Percentiles rank a stretch among this genome's conserved stretches.
Evolutionary conservation across 805 yeast species (phyloP).

Genomic region (Spathaspora girioi): DNA sequence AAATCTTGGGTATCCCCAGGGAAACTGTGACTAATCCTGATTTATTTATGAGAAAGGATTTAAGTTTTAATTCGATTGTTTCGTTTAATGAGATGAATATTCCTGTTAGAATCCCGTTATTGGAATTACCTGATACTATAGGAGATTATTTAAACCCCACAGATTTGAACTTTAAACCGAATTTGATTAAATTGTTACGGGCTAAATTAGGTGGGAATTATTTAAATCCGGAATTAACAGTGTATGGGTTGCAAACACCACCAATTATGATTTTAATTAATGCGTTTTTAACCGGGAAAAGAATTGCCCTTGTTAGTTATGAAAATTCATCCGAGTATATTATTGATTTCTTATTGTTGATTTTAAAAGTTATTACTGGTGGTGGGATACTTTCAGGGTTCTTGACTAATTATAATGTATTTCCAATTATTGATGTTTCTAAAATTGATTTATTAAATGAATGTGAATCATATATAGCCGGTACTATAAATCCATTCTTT

Average conservation of each 20-base stretch:
- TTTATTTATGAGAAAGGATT: conserved; percentile 40
- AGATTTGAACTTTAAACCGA: conserved; percentile 39
- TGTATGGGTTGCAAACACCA: conserved; percentile 53
- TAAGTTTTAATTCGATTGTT: conserved; percentile 38
- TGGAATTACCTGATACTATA: conserved; percentile 37
- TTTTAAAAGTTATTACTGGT: conserved; percentile 39
- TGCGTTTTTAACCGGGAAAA: conserved; percentile 37
- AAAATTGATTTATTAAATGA: conserved; percentile 47
- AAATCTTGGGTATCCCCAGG: conserved; percentile 26
- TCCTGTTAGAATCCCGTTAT: conserved; percentile 42
- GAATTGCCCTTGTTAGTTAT: conserved; percentile 36
- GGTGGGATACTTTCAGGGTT: conserved; percentile 41
- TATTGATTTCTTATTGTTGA: conserved; percentile 36
- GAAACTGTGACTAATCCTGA: conserved; percentile 22
- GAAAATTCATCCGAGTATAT: conserved; percentile 41
- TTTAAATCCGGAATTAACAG: conserved; percentile 46
- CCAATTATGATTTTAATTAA: conserved; percentile 34
- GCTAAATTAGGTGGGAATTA: conserved; percentile 28
- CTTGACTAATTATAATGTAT: conserved; percentile 36
- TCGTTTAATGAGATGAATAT: conserved; percentile 39
- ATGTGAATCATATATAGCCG: conserved; percentile 48
- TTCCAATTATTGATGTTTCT: conserved; percentile 62
- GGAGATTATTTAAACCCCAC: conserved; percentile 46
- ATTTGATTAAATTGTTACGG: conserved; percentile 30
- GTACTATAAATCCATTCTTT: conserved; percentile 66